These are phyloP conservation scores for Rubia yunnanensis DNA, from an alignment of 257 asterid species.

Conservation along the genomic window DNA sequence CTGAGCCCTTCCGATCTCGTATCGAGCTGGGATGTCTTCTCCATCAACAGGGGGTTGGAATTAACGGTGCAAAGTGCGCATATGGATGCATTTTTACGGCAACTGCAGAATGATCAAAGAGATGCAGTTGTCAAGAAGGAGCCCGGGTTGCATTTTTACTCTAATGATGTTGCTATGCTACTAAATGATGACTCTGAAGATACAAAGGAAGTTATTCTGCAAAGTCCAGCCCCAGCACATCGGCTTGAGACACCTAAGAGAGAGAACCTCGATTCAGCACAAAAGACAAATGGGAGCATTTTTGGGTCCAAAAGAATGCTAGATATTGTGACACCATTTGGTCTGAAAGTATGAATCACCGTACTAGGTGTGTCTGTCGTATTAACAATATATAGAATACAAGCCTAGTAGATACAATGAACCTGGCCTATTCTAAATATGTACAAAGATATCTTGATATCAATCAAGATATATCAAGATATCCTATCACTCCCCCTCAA, in stretches of 20 bases:
- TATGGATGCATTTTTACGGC: conserved; percentile 79
- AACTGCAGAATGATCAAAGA: conserved; percentile 61
- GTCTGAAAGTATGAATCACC: no score
- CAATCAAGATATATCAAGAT: no score
- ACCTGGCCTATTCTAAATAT: no score
- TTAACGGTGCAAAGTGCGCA: conserved; percentile 56
- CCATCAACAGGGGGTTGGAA: conserved; percentile 75
- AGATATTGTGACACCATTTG: conserved; percentile 81
- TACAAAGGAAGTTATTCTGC: conserved; percentile 33
- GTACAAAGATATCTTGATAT: no score
- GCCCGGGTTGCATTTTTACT: conserved; percentile 77
- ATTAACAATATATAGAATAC: no score
- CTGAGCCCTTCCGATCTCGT: conserved; percentile 85
- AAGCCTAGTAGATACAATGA: no score
- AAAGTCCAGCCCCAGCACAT: conserved; percentile 57
- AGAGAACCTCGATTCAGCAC: conserved; percentile 43
- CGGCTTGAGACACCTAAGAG: conserved; percentile 20
- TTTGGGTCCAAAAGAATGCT: conserved; percentile 40
- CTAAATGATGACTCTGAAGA: conserved; percentile 51
- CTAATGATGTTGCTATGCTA: conserved; percentile 74
- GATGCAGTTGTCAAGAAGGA: conserved; percentile 51
- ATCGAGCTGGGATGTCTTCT: conserved; percentile 81
- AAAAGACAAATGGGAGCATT: conserved; percentile 44
- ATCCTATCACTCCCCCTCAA: no score
- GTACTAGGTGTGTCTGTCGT: no score